Conservation (phyloP, 768 basidiomycete species). For the Mycena vulgaris region DNA sequence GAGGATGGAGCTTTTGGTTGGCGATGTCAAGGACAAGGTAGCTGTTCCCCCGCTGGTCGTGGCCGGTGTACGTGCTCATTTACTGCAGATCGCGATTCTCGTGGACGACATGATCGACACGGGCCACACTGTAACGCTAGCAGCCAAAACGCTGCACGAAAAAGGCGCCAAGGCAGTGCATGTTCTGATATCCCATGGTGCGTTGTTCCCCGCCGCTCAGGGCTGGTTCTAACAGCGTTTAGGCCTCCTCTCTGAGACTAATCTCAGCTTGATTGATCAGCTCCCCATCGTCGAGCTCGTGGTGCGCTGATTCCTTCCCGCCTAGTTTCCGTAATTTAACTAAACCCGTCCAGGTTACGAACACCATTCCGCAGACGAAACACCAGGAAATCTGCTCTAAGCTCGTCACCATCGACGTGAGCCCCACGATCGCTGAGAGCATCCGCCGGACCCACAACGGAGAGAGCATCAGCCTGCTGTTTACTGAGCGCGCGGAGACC, state of each 20-base stretch:
- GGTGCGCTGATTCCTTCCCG: conserved; percentile 61
- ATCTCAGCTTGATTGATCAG: conserved; percentile 75
- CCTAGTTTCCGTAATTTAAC: conserved; percentile 2
- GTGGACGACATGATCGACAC: conserved; percentile 99
- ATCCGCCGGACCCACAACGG: conserved; percentile 96
- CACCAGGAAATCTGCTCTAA: conserved; percentile 78
- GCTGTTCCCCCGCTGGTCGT: conserved; percentile 29
- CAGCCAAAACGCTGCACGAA: conserved; percentile 88
- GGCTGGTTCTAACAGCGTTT: conserved; percentile 10
- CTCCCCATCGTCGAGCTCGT: conserved; percentile 90
- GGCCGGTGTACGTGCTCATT: conserved; percentile 23
- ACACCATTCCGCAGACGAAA: conserved; percentile 90
- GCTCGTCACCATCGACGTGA: conserved; percentile 91
- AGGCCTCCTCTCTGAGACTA: conserved; percentile 88
- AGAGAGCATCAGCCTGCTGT: conserved; percentile 91
- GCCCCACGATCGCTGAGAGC: conserved; percentile 93
- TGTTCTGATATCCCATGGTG: conserved; percentile 94
- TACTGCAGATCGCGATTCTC: conserved; percentile 85
- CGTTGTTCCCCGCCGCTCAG: conserved; percentile 37
- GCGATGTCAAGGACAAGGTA: conserved; percentile 93
- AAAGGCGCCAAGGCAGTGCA: conserved; percentile 91
- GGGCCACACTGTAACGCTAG: conserved; percentile 89
- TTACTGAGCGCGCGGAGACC: conserved; percentile 85
- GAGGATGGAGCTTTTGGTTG: conserved; percentile 94
- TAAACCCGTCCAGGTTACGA: conserved; percentile 78